Conservation (phyloP, 2,329 filamentous ascomycete genomes). For the Massarina eburnea region DNA sequence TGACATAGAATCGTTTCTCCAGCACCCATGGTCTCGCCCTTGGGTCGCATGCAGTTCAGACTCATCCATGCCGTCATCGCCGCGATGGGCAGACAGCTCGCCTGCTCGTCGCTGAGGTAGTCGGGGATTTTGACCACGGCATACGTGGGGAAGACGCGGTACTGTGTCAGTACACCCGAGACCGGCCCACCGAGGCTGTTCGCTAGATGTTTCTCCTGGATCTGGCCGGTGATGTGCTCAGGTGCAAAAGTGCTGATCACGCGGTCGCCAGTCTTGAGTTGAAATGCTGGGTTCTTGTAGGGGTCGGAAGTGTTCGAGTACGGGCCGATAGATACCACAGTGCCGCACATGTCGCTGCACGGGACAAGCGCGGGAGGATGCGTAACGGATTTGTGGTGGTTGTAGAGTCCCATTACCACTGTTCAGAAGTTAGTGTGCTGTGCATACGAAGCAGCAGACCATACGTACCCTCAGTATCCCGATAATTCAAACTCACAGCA, state of each 20-base stretch:
- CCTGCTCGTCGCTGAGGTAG: slow-evolving; percentile 62
- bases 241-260: slow-evolving; percentile 67
- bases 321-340: slow-evolving; percentile 54
- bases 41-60: slow-evolving; percentile 61
- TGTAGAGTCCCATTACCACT: slow-evolving; percentile 69
- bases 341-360: slow-evolving; percentile 71
- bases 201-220: slow-evolving; percentile 57
- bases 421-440: slow-evolving; percentile 5
- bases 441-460: neutral
- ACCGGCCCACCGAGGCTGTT: slow-evolving; percentile 64
- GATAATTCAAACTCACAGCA: slow-evolving; percentile 57
- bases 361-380: slow-evolving; percentile 56
- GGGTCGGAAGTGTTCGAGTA: slow-evolving; percentile 40
- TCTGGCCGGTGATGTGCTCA: slow-evolving; percentile 60
- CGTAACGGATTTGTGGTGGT: slow-evolving; percentile 61
- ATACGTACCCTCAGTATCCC: slow-evolving; percentile 50
- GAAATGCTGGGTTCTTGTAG: slow-evolving; percentile 48
- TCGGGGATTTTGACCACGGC: slow-evolving; percentile 59
- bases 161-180: slow-evolving; percentile 59
- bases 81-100: slow-evolving; percentile 62
- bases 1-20: slow-evolving; percentile 44
- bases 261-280: slow-evolving; percentile 56
- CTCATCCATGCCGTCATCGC: slow-evolving; percentile 67
- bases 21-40: slow-evolving; percentile 53
- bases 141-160: slow-evolving; percentile 61